Evolutionary conservation across 2,329 filamentous ascomycete genomes (phyloP), one percentile per base, ranked within the genome.

Genomic region (Claviceps capensis): DNA sequence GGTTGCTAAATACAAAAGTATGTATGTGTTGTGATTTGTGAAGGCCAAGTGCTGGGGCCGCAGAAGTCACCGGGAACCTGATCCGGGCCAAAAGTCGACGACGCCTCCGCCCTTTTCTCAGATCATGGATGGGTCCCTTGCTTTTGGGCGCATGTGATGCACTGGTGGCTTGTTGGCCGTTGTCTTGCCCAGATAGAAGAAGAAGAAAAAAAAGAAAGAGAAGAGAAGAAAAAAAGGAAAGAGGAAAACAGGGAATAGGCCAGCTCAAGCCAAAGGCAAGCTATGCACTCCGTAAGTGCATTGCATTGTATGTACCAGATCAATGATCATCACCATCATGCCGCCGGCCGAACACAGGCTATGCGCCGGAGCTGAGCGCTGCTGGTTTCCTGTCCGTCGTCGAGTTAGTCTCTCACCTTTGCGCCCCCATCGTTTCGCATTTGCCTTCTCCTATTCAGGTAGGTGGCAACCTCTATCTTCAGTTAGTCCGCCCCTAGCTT

Each of bases 81-180:
- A 43, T 23, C 48, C 19, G 38, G 23, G 6, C 47, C 23, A 37
- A 26, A n/a, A 5, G 22, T 9, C 47, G 14, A 42, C 38, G 8
- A 37, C 19, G 11, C 16, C 45, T 51, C 45, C 52, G 45, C 52
- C 52, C 52, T 53, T 53, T 5, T 45, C 26, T 51, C 43, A 14
- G 4, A 17, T 23, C 23, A 23, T 14, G 50, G 50, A 30, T 30
- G 26, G 26, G 26, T 30, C 26, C 22, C 37, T 48, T 44, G 38
- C 50, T 38, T 40, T 44, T 26, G 5, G 17, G 41, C 40, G 47
- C 22, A 19, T 19, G 26, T 40, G 48, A 23, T 53, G 22, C 48
- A 51, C 52, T 44, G 37, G 45, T 45, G 42, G 52, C 49, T 46
- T 38, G 49, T 48, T 52, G 40, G 49, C 51, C 49, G 46, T 52